Evolutionary conservation across 2,329 filamentous ascomycete species (phyloP).

Genomic region (Lachnellula hyalina): DNA sequence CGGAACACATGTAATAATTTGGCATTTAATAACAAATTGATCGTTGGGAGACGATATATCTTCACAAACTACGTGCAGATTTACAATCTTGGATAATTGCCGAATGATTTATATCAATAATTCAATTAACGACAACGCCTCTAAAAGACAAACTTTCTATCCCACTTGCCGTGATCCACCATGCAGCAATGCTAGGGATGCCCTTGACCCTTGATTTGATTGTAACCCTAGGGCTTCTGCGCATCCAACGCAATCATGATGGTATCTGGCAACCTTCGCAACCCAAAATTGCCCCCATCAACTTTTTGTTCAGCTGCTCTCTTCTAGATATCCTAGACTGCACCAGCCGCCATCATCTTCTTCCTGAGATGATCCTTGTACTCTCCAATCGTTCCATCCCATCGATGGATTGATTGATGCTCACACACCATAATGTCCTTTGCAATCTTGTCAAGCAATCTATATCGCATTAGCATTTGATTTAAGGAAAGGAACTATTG

Average conservation of each 20-base stretch:
- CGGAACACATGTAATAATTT: too few relatives aligned
- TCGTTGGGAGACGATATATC: too few relatives aligned
- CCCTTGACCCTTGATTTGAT: constrained; percentile 7
- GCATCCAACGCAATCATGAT: constrained; percentile 17
- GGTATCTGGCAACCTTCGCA: constrained; percentile 10
- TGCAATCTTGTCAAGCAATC: constrained; percentile 98
- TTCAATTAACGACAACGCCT: constrained; percentile 19
- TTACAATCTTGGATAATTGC: background rate
- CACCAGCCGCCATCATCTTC: constrained; percentile 91
- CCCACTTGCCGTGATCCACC: constrained; percentile 12
- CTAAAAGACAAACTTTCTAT: constrained; percentile 27
- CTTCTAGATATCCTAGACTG: constrained; percentile 56
- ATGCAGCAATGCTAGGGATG: constrained; percentile 12
- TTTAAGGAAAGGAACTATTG: too few relatives aligned
- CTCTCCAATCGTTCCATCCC: constrained; percentile 83
- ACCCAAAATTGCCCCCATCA: constrained; percentile 13
- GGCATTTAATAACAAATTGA: too few relatives aligned
- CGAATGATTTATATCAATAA: constrained; percentile 1
- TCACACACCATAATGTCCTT: constrained; percentile 99
- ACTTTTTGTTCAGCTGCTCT: constrained; percentile 16
- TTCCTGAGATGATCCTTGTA: constrained; percentile 99
- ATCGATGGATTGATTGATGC: constrained; percentile 86
- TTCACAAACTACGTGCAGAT: background rate
- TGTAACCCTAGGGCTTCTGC: background rate
- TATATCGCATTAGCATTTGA: constrained; percentile 32